phyloP scores from a whole-genome alignment of 164 flowering plant species.

The Protea cynaroides region DNA sequence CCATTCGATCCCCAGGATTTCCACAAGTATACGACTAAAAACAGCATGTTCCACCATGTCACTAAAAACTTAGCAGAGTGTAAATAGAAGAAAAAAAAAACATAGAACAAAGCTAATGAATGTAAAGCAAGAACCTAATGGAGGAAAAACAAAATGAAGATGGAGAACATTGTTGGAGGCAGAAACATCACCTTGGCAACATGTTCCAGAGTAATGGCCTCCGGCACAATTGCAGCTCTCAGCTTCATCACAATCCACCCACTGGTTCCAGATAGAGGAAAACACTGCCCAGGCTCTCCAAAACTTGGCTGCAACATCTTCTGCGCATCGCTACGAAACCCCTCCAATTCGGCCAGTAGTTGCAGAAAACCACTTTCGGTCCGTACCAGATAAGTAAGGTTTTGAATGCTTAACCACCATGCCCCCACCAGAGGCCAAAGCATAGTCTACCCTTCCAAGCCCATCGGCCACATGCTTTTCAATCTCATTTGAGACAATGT shows the following conservation, averaged over 20 bases:
- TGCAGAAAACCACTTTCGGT: conserved; percentile 23
- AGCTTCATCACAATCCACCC: conserved; percentile 71
- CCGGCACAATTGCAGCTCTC: conserved; percentile 63
- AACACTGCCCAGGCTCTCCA: conserved; percentile 93
- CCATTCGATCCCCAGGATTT: too few species aligned
- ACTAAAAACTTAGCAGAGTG: too few species aligned
- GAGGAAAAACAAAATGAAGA: not conserved
- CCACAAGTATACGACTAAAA: too few species aligned
- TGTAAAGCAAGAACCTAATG: not conserved
- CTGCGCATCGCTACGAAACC: conserved; percentile 40
- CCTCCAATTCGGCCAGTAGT: conserved; percentile 8
- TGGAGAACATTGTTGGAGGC: too few species aligned
- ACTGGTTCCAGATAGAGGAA: conserved; percentile 60
- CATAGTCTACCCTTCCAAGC: conserved; percentile 79
- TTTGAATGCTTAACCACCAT: conserved; percentile 65
- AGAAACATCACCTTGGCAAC: conserved; percentile 61
- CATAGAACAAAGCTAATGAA: too few species aligned
- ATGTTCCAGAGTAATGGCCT: conserved; percentile 85
- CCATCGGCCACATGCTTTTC: conserved; percentile 87
- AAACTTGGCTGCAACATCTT: conserved; percentile 80
- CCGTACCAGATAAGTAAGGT: conserved; percentile 28
- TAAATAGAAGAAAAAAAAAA: not conserved
- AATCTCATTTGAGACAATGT: conserved; percentile 61
- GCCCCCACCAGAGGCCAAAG: conserved; percentile 62
- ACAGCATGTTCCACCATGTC: too few species aligned